Evolutionary conservation across 345 rosid species (phyloP).

Genomic region (Citrus cavaleriei): DNA sequence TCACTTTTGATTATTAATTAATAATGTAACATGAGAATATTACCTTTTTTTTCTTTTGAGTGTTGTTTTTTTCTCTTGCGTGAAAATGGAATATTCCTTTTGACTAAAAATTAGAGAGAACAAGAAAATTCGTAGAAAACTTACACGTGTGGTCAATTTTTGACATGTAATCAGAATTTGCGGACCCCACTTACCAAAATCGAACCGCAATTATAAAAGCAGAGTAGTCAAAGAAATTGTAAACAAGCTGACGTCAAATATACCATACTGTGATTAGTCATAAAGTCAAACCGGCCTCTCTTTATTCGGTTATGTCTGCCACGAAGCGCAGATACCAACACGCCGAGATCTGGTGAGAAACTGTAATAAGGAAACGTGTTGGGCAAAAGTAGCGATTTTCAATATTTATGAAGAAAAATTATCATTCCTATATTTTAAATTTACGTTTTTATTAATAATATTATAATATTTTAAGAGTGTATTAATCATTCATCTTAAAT

Average conservation of each 20-base stretch:
- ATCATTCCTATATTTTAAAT: fast-evolving
- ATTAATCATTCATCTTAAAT: fast-evolving
- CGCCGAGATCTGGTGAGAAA: not conserved
- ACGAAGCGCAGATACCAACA: not conserved
- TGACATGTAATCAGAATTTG: not conserved
- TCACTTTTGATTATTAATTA: too few species aligned
- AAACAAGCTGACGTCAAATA: slow-evolving; percentile 1
- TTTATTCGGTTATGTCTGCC: not conserved
- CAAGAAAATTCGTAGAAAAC: not conserved
- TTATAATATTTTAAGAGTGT: too few species aligned
- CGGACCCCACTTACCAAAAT: not conserved
- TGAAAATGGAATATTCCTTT: not conserved
- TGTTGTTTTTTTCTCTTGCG: too few species aligned
- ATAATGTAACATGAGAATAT: too few species aligned
- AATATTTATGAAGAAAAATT: too few species aligned
- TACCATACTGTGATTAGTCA: not conserved
- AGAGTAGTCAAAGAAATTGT: not conserved
- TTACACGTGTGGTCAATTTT: not conserved
- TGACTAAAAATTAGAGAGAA: not conserved
- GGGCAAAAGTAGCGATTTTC: not conserved
- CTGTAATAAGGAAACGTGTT: not conserved
- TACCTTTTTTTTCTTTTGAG: not conserved
- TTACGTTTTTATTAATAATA: too few species aligned
- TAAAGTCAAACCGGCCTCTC: slow-evolving; percentile 18
- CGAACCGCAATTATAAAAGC: not conserved